Conservation (phyloP, 805 yeast species). For the Kodamaea sagamina region DNA sequence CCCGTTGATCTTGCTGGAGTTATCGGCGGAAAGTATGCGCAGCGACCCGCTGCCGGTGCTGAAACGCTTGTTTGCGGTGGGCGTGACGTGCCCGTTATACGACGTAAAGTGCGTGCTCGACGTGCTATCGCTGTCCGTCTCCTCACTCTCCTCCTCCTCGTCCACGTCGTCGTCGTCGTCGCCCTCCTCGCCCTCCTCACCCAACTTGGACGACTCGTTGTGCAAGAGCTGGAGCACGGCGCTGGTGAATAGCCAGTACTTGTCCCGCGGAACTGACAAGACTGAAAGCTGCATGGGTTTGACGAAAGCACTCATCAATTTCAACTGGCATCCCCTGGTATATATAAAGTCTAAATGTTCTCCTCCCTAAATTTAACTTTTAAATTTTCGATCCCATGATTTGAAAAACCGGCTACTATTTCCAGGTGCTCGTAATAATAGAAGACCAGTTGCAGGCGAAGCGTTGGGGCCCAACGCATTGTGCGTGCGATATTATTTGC, state of each 20-base stretch:
- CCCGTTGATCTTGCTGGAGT: conserved; percentile 28
- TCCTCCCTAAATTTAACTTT: conserved; percentile 5
- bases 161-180: conserved; percentile 15
- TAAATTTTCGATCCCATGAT: conserved; percentile 4
- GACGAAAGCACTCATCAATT: conserved; percentile 21
- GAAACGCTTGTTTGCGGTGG: conserved; percentile 6
- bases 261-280: conserved; percentile 53
- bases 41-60: conserved; percentile 9
- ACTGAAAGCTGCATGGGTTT: conserved; percentile 49
- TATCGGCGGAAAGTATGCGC: conserved; percentile 21
- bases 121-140: conserved; percentile 20
- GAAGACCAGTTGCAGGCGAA: conserved; percentile 1
- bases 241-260: conserved; percentile 54
- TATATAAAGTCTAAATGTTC: conserved; percentile 2
- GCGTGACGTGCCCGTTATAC: background rate
- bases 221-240: conserved; percentile 52
- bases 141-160: conserved; percentile 15
- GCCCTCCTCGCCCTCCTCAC: conserved; percentile 15
- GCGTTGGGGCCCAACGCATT: no score
- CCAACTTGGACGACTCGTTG: conserved; percentile 29
- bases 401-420: background rate
- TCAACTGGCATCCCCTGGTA: conserved; percentile 25
- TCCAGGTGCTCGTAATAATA: background rate
- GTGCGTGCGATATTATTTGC: no score
- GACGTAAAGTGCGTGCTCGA: background rate